phyloP scores from a whole-genome alignment of 441 rosid genomes.

The Croton laevigatus region DNA sequence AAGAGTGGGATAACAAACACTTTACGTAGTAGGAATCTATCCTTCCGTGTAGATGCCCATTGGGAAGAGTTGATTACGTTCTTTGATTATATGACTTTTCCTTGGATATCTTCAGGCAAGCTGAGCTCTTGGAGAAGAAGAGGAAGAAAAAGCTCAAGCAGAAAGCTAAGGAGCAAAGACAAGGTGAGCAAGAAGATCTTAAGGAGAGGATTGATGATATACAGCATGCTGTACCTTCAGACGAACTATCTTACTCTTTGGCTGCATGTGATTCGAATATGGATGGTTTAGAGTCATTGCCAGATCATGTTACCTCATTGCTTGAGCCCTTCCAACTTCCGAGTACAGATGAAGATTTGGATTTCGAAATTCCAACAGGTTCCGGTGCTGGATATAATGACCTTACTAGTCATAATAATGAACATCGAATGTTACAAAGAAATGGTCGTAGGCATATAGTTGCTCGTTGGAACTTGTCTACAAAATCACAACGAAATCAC shows the following conservation, averaged over 20 bases:
- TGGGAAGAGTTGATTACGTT: constrained; percentile 7
- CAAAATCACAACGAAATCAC: constrained; percentile 42
- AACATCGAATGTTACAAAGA: constrained; percentile 33
- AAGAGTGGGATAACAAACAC: not conserved
- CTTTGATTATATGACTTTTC: constrained; percentile 10
- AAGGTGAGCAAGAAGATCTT: constrained; percentile 35
- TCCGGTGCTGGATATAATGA: constrained; percentile 36
- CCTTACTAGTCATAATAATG: constrained; percentile 31
- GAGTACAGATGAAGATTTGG: constrained; percentile 35
- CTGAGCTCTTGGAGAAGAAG: constrained; percentile 78
- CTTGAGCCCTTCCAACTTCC: constrained; percentile 37
- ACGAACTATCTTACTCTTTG: constrained; percentile 42
- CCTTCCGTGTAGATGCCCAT: not conserved
- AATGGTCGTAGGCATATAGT: constrained; percentile 34
- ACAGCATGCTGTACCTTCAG: constrained; percentile 40
- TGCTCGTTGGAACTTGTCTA: constrained; percentile 37
- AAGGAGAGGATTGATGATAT: constrained; percentile 42
- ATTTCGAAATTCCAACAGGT: constrained; percentile 40
- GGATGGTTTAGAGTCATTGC: constrained; percentile 33
- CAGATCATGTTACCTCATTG: constrained; percentile 36
- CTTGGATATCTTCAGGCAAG: constrained; percentile 49
- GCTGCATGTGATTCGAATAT: constrained; percentile 42
- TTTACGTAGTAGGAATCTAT: not conserved
- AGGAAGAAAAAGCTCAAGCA: constrained; percentile 83
- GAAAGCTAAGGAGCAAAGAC: constrained; percentile 67